phyloP scores from a whole-genome alignment of 768 basidiomycete genomes.

The Termitomyces sp. region DNA sequence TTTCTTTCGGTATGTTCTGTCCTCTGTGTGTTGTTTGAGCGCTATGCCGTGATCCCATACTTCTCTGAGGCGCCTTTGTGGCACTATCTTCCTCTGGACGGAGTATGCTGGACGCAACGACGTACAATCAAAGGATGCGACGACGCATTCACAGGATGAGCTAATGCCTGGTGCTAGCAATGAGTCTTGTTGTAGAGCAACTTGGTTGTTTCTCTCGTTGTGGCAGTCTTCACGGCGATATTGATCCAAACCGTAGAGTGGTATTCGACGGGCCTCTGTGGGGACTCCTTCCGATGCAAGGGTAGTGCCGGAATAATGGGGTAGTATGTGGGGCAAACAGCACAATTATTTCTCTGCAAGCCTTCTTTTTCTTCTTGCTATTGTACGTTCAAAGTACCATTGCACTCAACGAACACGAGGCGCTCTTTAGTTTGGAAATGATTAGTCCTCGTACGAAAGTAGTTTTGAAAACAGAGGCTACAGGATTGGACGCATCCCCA shows the following conservation, averaged over 20 bases:
- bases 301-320: slow-evolving; percentile 63
- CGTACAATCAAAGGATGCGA: slow-evolving; percentile 4
- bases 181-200: slow-evolving; percentile 15
- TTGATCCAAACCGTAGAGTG: slow-evolving; percentile 42
- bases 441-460: too few species aligned
- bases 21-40: neutral
- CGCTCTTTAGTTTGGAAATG: too few species aligned
- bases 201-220: neutral
- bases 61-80: slow-evolving; percentile 16
- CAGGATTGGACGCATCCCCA: too few species aligned
- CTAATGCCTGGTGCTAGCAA: slow-evolving; percentile 4
- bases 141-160: slow-evolving; percentile 18
- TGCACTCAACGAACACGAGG: too few species aligned
- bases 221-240: slow-evolving; percentile 13
- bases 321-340: slow-evolving; percentile 87
- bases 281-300: slow-evolving; percentile 82
- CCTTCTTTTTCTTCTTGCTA: neutral
- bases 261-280: slow-evolving; percentile 61
- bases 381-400: too few species aligned
- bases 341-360: neutral
- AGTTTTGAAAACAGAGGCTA: too few species aligned
- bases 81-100: slow-evolving; percentile 16
- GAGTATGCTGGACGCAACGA: slow-evolving; percentile 12
- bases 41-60: slow-evolving; percentile 10
- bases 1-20: neutral